A percentile compares a stretch with the other conserved stretches of the same genome.
Evolutionary conservation across 1,139 yeast species (phyloP).

Genomic region (Meyerozyma carpophila): DNA sequence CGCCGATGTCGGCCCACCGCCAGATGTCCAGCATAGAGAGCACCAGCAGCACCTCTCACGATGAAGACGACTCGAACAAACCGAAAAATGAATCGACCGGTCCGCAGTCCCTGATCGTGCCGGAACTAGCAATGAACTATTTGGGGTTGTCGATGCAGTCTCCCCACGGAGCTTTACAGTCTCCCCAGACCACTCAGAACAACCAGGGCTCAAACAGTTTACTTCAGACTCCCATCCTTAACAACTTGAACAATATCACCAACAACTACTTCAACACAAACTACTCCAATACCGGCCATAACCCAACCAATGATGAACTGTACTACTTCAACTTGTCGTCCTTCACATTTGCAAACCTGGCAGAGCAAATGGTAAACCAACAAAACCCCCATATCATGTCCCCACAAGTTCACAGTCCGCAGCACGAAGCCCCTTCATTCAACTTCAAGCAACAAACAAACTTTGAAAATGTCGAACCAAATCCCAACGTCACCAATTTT

Average conservation of each 20-base stretch:
- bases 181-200: background rate
- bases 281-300: conserved; percentile 12
- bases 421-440: background rate
- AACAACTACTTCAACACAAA: conserved; percentile 29
- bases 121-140: background rate
- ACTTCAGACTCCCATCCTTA: conserved; percentile 29
- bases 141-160: background rate
- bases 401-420: background rate
- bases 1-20: background rate
- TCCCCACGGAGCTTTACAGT: background rate
- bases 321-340: conserved; percentile 33
- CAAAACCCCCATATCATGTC: background rate
- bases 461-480: background rate
- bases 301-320: conserved; percentile 17
- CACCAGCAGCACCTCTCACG: background rate
- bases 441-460: background rate
- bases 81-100: background rate
- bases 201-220: background rate
- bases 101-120: background rate
- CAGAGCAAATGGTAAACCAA: conserved; percentile 1
- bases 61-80: background rate
- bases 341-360: conserved; percentile 23
- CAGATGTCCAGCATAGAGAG: background rate
- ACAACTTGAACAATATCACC: conserved; percentile 28
- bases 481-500: background rate